Base-by-base conservation (phyloP, 176 grass and related monocot species). In the Otatea glauca region DNA sequence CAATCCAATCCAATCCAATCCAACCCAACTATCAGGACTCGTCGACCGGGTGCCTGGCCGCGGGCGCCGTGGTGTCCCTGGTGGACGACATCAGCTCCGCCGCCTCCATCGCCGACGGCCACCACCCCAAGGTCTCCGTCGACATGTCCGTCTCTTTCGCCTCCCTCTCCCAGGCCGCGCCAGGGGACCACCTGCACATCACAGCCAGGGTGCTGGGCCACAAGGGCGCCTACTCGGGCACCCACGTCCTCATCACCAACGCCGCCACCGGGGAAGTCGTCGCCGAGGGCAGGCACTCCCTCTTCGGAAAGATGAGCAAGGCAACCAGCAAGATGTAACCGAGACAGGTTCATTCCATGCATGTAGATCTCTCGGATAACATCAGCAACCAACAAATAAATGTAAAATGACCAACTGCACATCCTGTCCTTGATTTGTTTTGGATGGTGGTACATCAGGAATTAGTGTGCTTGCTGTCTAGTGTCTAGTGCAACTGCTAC, bases 61-160 rank as follows among this genome's bases (percentile, higher is more conserved):
- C 90, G 0, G 94, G 92, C 21, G 94, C 90, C 24, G 89, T 97
- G 5, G 94, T 91, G 3, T 65, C 87, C 27, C 65, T 97, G 62
- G 88, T 94, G 29, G 94, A 97, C 70, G 90, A 94, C 83, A 44
- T 97, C 4, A 80, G 90, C 23, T 68, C 45, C 10, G 85, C 83
- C 0, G 94, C 72, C 18, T 29, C 87, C 38, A 16, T 85, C 39
- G 67, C 94, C 18, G 72, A 94, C 32, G 85, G 85, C 4, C 18
- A 78, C 10, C 72, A 49, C 16, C 50, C 53, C 65, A 94, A 92
- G 85, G 85, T 92, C 70, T 97, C 94, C 47, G 82, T 84, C 21
- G 94, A 97, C 83, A 97, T 97, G 92, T 94, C 89, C 82, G 91
- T 97, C 84, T 60, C 79, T 51, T 97, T 88, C 79, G 12, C 82